These are phyloP conservation scores for Fraxinus velutina DNA, from an alignment of 305 asterid genomes.

Conservation along the genomic window DNA sequence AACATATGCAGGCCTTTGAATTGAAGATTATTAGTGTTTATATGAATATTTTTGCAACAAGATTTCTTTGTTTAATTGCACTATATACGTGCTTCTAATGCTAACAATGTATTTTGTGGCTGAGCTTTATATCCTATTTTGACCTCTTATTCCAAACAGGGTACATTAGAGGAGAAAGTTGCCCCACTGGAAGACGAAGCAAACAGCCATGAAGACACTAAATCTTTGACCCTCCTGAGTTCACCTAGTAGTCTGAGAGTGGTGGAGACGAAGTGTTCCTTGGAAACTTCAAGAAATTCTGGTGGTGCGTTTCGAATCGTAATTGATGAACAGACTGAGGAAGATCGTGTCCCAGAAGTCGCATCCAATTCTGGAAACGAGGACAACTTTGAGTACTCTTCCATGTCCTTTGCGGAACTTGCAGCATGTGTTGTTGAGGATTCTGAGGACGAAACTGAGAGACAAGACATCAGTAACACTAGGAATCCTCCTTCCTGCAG, in stretches of 20 bases:
- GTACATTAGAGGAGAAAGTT: conserved; percentile 27
- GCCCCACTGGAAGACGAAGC: conserved; percentile 12
- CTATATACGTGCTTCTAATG: neutral
- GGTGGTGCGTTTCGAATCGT: conserved; percentile 12
- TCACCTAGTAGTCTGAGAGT: conserved; percentile 9
- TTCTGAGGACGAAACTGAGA: conserved; percentile 48
- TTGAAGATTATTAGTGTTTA: neutral
- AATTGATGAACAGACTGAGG: conserved; percentile 26
- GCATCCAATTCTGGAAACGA: conserved; percentile 23
- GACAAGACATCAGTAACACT: conserved; percentile 16
- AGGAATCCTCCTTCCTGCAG: conserved; percentile 17
- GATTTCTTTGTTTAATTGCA: neutral
- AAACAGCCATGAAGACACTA: conserved; percentile 15
- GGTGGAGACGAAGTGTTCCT: conserved; percentile 8
- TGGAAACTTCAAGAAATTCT: conserved; percentile 20
- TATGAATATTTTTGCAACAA: neutral
- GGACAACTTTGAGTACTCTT: neutral
- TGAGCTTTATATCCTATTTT: neutral
- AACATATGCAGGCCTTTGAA: neutral
- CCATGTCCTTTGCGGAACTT: conserved; percentile 33
- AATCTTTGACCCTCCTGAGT: conserved; percentile 1
- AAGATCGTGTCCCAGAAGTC: conserved; percentile 25
- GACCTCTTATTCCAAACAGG: conserved; percentile 29
- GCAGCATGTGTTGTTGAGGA: conserved; percentile 51
- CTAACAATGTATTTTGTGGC: neutral